Base-by-base conservation (phyloP, 73 alveolate genomes). In the Paramecium tetraurelia region DNA sequence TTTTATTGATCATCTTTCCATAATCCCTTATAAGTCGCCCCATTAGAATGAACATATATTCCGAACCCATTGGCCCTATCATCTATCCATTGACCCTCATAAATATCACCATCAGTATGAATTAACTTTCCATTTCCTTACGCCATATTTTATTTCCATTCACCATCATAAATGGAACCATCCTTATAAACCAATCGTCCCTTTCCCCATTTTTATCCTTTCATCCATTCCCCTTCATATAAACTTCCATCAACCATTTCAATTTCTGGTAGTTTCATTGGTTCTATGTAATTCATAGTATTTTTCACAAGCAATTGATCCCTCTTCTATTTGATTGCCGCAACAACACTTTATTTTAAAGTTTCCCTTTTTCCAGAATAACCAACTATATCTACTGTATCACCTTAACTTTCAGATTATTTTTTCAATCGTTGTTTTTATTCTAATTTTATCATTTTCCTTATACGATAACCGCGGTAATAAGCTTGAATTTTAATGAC, bases 1-100 rank as follows among this genome's bases (percentile, higher is more conserved):
- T 95, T 92, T 92, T 92, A 36, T 24, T 89, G 27, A 85, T 95
- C 95, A 35, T 87, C 95, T 68, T 89, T 89, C 96, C 97, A 95
- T 40, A 88, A 24, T 33, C 95, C 95, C 80, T 80, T 86, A 83
- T 92, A 92, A 5, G 12, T 31, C 0, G 95, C 95, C 1, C 93
- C 92, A 57, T 92, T 92, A 2, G 71, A 80, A 59, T 92, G 95
- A n/a, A 83, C 41, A 57, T 92, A 92, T 24, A 50, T 59, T 46
- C 95, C 95, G 24, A 41, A 83, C 9, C 95, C 95, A 58, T 92
- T 92, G 5, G 95, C 95, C 22, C 43, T 92, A 68, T 92, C 95
- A 33, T 92, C 84, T 58, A 70, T 9, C 92, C 95, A 92, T 20
- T 92, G 58, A 6, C 95, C 95, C 20, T 92, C 95, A 58, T 57